These are phyloP conservation scores for Handroanthus guayacan DNA, from an alignment of 257 asterid species.

Conservation along the genomic window DNA sequence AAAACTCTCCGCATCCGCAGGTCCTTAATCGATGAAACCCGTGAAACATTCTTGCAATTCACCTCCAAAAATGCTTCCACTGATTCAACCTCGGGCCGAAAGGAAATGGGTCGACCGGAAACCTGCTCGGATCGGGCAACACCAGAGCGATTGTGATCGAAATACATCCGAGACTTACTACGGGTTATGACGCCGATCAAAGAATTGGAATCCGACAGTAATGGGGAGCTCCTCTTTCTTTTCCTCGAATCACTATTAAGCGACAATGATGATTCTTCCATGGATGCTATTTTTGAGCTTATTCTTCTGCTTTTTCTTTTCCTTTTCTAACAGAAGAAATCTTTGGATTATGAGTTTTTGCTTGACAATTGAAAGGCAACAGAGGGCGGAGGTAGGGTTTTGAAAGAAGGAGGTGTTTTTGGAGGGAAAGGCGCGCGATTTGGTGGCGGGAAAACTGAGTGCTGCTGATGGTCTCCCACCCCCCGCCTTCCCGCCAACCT, in stretches of 20 bases:
- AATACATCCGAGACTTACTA: conserved; percentile 50
- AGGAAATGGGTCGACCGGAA: conserved; percentile 25
- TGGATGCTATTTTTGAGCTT: background rate
- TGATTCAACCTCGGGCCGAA: background rate
- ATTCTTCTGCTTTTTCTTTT: background rate
- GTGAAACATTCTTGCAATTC: conserved; percentile 30
- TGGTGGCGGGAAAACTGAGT: conserved; percentile 35
- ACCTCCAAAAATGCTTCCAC: conserved; percentile 30
- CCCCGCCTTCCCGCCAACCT: too few relatives aligned
- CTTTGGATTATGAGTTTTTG: background rate
- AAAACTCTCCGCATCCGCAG: conserved; percentile 59
- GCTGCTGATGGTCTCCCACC: too few relatives aligned
- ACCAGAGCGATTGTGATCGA: conserved; percentile 52
- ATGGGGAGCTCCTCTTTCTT: conserved; percentile 37
- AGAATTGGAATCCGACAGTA: conserved; percentile 18
- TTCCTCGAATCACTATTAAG: conserved; percentile 30
- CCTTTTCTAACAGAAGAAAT: too few relatives aligned
- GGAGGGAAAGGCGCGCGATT: conserved; percentile 38
- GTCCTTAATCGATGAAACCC: conserved; percentile 50
- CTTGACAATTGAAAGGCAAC: conserved; percentile 1
- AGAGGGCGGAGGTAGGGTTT: conserved; percentile 33
- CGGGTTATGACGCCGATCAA: conserved; percentile 48
- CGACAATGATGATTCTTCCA: conserved; percentile 40
- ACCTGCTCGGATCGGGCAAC: conserved; percentile 36
- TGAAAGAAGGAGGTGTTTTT: conserved; percentile 26